A percentile compares a stretch with the other conserved stretches of the same genome.
Evolutionary conservation across 192 early-diverging fungal genomes (phyloP).

Genomic region (Coemansia sp.): DNA sequence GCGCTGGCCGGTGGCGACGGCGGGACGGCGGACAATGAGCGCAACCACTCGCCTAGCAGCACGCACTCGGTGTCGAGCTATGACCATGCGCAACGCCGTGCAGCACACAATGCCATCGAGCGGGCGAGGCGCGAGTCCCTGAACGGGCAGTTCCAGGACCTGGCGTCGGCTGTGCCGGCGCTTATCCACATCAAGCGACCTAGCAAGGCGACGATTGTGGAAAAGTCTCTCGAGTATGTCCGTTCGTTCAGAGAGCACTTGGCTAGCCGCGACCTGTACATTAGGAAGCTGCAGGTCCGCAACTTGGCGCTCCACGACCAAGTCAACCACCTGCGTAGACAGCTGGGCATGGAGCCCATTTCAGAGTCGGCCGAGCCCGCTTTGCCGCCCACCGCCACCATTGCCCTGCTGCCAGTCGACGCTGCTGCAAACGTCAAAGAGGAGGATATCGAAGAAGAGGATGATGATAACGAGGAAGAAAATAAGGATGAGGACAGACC

Average conservation of each 20-base stretch:
- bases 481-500: not conserved
- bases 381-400: not conserved
- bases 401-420: constrained; percentile 6
- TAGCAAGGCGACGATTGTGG: constrained; percentile 80
- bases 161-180: constrained; percentile 78
- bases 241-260: constrained; percentile 51
- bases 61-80: constrained; percentile 17
- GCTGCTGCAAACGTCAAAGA: constrained; percentile 7
- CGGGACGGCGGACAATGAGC: constrained; percentile 12
- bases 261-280: constrained; percentile 52
- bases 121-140: constrained; percentile 79
- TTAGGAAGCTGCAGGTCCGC: constrained; percentile 54
- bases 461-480: constrained; percentile 1
- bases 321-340: constrained; percentile 62
- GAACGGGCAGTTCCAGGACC: constrained; percentile 80
- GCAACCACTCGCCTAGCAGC: constrained; percentile 48
- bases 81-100: constrained; percentile 66
- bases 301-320: constrained; percentile 64
- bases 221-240: constrained; percentile 75
- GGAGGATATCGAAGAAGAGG: constrained; percentile 6
- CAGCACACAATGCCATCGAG: constrained; percentile 82
- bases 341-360: constrained; percentile 61
- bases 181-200: constrained; percentile 75
- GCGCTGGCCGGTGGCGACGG: not conserved
- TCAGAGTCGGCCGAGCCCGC: constrained; percentile 27